A percentile compares a stretch with the other conserved stretches of the same genome.
Conservation (phyloP, 257 asterid genomes). For the Solanum pinnatisectum region DNA sequence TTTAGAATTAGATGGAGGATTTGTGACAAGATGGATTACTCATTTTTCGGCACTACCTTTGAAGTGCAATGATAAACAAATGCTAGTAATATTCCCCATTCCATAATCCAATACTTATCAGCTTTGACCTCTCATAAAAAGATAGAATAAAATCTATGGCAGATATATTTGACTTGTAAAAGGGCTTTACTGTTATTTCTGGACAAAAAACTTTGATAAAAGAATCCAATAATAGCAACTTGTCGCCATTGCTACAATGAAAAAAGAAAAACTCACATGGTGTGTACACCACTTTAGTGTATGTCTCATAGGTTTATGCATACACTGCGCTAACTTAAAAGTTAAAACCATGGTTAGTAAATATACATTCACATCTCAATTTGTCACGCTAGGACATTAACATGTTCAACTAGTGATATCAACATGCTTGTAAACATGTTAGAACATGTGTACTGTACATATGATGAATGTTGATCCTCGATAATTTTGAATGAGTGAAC, state of each 20-base stretch:
- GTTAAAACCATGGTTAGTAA: background rate
- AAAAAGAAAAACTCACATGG: background rate
- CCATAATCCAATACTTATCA: background rate
- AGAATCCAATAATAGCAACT: background rate
- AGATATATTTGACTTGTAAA: constrained; percentile 4
- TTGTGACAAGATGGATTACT: too few relatives aligned
- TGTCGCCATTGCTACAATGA: background rate
- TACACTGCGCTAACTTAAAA: background rate
- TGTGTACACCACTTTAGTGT: background rate
- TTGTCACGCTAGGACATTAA: background rate
- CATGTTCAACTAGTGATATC: background rate
- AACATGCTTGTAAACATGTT: background rate
- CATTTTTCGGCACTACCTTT: too few relatives aligned
- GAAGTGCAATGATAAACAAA: background rate
- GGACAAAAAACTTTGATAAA: background rate
- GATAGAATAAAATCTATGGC: background rate
- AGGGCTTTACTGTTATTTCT: background rate
- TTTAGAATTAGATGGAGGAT: too few relatives aligned
- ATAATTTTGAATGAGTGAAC: background rate
- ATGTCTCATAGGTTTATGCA: background rate
- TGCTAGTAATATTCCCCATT: background rate
- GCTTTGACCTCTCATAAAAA: constrained; percentile 12
- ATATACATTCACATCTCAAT: background rate
- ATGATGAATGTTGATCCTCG: background rate
- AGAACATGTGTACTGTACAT: background rate